Evolutionary conservation across 805 yeast genomes (phyloP).

Genomic region (Jamesozyma hellenica): DNA sequence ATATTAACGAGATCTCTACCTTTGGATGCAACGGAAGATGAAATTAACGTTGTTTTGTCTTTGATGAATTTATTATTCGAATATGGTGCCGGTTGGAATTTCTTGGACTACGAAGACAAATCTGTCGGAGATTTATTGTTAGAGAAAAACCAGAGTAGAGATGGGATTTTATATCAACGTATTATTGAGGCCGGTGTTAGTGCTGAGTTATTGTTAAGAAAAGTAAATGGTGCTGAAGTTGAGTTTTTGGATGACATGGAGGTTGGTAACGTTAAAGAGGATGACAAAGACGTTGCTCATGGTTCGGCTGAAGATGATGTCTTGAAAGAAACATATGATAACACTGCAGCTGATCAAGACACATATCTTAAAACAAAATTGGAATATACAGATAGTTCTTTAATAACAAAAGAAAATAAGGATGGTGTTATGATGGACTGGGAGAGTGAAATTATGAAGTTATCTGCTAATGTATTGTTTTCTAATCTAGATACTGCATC

Average conservation of each 20-base stretch:
- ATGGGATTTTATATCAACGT: constrained; percentile 35
- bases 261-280: not conserved
- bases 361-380: constrained; percentile 58
- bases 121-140: constrained; percentile 80
- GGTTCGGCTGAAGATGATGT: constrained; percentile 34
- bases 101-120: constrained; percentile 56
- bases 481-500: constrained; percentile 14
- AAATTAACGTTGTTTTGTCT: constrained; percentile 35
- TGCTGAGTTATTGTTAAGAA: constrained; percentile 73
- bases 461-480: constrained; percentile 65
- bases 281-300: constrained; percentile 38
- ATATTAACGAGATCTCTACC: constrained; percentile 47
- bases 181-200: constrained; percentile 80
- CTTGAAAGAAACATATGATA: constrained; percentile 38
- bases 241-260: constrained; percentile 43
- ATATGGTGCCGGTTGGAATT: constrained; percentile 90
- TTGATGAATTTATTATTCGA: constrained; percentile 63
- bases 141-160: constrained; percentile 36
- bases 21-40: constrained; percentile 27
- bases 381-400: constrained; percentile 53
- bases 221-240: constrained; percentile 52
- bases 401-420: constrained; percentile 58
- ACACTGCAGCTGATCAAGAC: constrained; percentile 56
- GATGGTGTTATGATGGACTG: constrained; percentile 98
- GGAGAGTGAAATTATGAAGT: constrained; percentile 75